Base-by-base conservation (phyloP, 139 green algal genomes). In the Chlamydomonas sp. region DNA sequence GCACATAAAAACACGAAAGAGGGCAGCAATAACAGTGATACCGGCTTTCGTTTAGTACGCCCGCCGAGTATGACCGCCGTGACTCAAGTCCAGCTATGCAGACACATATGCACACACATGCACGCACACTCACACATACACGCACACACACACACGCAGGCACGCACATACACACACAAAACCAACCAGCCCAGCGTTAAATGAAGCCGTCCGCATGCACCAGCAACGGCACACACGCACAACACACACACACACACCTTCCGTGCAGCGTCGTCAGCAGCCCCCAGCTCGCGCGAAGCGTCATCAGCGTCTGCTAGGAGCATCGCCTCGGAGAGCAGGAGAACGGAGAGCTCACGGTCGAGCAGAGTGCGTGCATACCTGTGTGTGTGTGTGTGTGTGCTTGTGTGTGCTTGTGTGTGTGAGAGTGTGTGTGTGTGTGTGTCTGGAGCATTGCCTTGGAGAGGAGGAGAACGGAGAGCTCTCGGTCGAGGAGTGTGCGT, bases 301-400 rank as follows among this genome's bases (percentile, higher is more conserved):
- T 84, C 76, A 20, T 79, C 72, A 6, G 70, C 73, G 64, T 93
- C 85, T 64, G 78, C 65, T 8, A 62, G 61, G 35, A 88, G 80
- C 84, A 91, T 89, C n/a, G 79, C 79, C 76, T 89, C 81, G 3
- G 81, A 72, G 10, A 93, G 83, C 36, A 80, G 65, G 47, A 91
- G 72, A 24, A 83, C 83, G 0, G 85, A 78, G 26, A 85, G 62
- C 73, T 93, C 87, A 0, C 87, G 77, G 50, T 90, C 81, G 5
- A 93, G 73, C 74, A 93, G 74, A 6, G 85, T 79, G 20, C 74
- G 58, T 1, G 88, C 87, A 48, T 91, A 93, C 2, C 73, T 60
- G 61, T 83, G 76, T 54, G 13, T 54, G 13, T 16, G 13, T 54
- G 43, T 26, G 13, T 26, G 13, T 26, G 13, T 13, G 13, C 43